Conservation (phyloP, 768 basidiomycete genomes). For the Suillus ampliporus region DNA sequence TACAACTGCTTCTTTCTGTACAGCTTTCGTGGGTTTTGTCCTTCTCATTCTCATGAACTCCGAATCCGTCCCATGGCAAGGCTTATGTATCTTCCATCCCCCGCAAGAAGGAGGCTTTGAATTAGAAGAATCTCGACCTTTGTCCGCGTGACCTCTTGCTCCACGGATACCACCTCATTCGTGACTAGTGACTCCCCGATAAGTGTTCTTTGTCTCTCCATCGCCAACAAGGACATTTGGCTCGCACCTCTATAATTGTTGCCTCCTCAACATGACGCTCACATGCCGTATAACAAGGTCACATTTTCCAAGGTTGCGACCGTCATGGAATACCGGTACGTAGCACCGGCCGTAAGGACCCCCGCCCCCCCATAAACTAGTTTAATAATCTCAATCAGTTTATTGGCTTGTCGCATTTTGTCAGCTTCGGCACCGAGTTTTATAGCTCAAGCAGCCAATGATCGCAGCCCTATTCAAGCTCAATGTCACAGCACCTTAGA, state of each 20-base stretch:
- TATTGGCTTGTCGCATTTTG: background rate
- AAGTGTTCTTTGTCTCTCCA: background rate
- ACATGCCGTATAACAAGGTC: background rate
- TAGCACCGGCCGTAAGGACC: background rate
- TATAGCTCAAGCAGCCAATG: background rate
- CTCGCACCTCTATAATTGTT: conserved; percentile 1
- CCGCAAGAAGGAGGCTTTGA: background rate
- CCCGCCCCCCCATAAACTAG: background rate
- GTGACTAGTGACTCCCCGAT: background rate
- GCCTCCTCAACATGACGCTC: background rate
- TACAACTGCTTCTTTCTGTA: background rate
- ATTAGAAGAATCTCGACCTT: background rate
- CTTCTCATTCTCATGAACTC: background rate
- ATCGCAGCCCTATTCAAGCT: background rate
- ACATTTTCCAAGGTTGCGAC: background rate
- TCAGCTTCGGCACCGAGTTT: conserved; percentile 1
- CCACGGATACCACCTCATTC: background rate
- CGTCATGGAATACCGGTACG: conserved; percentile 5
- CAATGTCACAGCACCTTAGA: background rate
- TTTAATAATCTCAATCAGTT: background rate
- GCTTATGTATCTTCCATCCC: background rate
- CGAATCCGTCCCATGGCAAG: background rate
- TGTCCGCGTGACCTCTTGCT: background rate
- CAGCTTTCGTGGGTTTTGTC: background rate
- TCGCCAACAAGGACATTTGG: background rate